Evolutionary conservation across 106 monocot genomes (phyloP).

Genomic region (Dendrobium catenatum): DNA sequence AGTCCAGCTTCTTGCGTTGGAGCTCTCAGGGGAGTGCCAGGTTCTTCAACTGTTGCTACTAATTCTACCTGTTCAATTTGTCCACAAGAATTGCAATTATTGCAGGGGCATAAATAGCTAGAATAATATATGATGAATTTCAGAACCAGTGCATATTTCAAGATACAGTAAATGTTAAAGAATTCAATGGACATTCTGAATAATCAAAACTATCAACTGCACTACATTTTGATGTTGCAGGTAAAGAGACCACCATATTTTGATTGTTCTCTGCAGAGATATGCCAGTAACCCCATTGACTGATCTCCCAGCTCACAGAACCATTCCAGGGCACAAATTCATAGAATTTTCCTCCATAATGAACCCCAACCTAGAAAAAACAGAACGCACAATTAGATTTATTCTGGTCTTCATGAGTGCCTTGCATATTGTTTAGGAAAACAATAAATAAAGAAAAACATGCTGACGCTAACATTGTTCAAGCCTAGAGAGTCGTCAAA

Average conservation of each 20-base stretch:
- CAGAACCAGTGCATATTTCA: neutral
- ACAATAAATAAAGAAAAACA: neutral
- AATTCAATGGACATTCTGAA: neutral
- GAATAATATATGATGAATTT: neutral
- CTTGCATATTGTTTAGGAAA: neutral
- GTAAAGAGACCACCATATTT: constrained; percentile 42
- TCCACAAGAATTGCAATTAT: neutral
- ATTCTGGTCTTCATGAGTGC: neutral
- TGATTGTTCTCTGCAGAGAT: constrained; percentile 64
- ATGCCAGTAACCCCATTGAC: constrained; percentile 79
- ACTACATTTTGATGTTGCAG: neutral
- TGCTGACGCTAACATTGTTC: no score
- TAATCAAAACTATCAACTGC: neutral
- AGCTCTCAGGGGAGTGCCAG: constrained; percentile 85
- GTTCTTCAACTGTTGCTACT: constrained; percentile 62
- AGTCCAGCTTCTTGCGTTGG: constrained; percentile 85
- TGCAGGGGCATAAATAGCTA: neutral
- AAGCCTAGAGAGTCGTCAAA: no score
- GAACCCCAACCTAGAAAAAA: constrained; percentile 67
- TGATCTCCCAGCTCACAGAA: constrained; percentile 71
- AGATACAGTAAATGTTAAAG: neutral
- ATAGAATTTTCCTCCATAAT: constrained; percentile 76
- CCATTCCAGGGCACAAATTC: constrained; percentile 98
- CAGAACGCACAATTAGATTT: neutral
- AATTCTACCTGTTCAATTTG: constrained; percentile 53